Conservation (phyloP, 805 yeast genomes). For the Ogataea siamensis region DNA sequence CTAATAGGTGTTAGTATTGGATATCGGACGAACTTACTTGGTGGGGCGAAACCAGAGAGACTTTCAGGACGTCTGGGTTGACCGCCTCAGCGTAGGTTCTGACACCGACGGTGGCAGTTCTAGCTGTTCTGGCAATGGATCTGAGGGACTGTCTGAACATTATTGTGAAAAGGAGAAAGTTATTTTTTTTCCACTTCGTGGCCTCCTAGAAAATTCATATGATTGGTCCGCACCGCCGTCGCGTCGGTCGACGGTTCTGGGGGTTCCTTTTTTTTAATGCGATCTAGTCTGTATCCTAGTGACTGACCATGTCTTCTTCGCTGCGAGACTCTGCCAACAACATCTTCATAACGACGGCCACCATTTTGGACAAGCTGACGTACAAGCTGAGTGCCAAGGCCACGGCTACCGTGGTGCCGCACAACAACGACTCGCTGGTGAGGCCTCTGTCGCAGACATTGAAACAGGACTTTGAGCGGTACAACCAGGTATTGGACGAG, state of each 20-base stretch:
- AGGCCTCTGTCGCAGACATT: constrained; percentile 27
- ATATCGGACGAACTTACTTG: constrained; percentile 36
- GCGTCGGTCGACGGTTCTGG: constrained; percentile 19
- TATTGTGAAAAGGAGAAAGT: constrained; percentile 3
- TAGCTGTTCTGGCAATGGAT: constrained; percentile 57
- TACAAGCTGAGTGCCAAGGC: constrained; percentile 27
- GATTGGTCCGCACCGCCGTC: constrained; percentile 10
- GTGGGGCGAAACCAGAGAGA: constrained; percentile 90
- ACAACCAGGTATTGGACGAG: constrained; percentile 32
- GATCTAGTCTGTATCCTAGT: too few species aligned
- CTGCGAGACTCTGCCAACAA: constrained; percentile 34
- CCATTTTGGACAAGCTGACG: constrained; percentile 32
- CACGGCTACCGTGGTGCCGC: constrained; percentile 28
- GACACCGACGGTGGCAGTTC: constrained; percentile 56
- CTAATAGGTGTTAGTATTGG: constrained; percentile 18
- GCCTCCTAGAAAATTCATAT: constrained; percentile 4
- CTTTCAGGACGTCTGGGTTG: constrained; percentile 67
- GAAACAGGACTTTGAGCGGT: constrained; percentile 26
- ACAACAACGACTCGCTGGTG: constrained; percentile 29
- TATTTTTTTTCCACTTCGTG: constrained; percentile 13
- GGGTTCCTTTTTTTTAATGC: too few species aligned
- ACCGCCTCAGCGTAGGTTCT: constrained; percentile 86
- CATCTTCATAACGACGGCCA: constrained; percentile 34
- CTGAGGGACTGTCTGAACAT: constrained; percentile 68
- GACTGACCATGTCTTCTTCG: constrained; percentile 25